Evolutionary conservation across 345 rosid species (phyloP), one percentile per base, ranked within the genome.

Genomic region (Eucalyptus polybractea): DNA sequence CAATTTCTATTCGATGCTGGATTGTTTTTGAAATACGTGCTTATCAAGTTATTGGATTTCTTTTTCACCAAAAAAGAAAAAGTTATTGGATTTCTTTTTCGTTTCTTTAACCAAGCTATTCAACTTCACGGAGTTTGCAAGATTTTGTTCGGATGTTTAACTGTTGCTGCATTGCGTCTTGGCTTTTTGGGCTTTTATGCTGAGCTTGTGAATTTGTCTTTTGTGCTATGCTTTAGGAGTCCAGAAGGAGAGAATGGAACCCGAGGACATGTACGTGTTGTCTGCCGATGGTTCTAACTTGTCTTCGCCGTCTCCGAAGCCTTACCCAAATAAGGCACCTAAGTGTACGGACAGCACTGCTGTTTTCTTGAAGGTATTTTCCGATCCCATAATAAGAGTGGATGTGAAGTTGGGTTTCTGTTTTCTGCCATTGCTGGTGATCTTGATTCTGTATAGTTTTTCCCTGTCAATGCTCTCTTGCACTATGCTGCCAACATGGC

Each of bases 191-290:
- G 47, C 47, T 40, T 40, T 76, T 37, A 11, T 40, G 85, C 47
- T 40, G 85, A 76, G 85, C 85, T 40, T 76, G 16, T 11, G 47
- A 22, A 21, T 76, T 76, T 76, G 83, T 21, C 85, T 21, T 76
- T 76, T 37, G 47, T 76, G 47, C 83, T 76, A 21, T 83, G 86
- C 50, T 47, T 7, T 89, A 97, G 99, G 99, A 86, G 99, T 98
- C 88, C 99, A 98, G 94, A 98, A 98, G 95, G 99, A 98, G 96
- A 95, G 99, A 94, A 96, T 97, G 99, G 95, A 94, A 88, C 95
- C 98, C 4, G 98, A 97, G 51, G 99, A 96, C 92, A 94, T 97
- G 97, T 97, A 97, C 92, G 94, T 97, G 89, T 90, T 97, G 89
- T 94, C 97, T 44, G 91, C 95, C n/a, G 93, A 93, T 90, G 98